Evolutionary conservation across 306 rosid species (phyloP).

Genomic region (Echinosophora koreensis): DNA sequence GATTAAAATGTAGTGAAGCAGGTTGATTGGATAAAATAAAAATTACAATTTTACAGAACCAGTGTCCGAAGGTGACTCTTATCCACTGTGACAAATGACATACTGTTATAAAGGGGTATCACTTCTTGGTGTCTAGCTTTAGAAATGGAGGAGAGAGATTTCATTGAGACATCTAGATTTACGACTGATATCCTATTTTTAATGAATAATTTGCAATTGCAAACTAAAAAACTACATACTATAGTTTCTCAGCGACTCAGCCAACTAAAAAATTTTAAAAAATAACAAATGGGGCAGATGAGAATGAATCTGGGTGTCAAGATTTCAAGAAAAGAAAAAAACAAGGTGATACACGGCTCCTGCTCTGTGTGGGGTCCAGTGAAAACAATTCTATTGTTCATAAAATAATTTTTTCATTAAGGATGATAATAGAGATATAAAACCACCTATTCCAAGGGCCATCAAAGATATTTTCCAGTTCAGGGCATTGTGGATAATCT

Average conservation of each 20-base stretch:
- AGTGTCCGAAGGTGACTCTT: background rate
- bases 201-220: background rate
- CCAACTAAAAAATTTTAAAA: slow-evolving; percentile 34
- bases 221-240: background rate
- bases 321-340: slow-evolving; percentile 36
- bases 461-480: slow-evolving; percentile 84
- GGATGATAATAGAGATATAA: slow-evolving; percentile 47
- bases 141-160: slow-evolving; percentile 33
- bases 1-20: slow-evolving; percentile 14
- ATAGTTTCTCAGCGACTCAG: slow-evolving; percentile 14
- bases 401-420: background rate
- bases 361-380: background rate
- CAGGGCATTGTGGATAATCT: slow-evolving; percentile 81
- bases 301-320: slow-evolving; percentile 25
- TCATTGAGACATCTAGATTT: slow-evolving; percentile 22
- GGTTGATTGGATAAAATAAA: background rate
- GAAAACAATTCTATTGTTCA: slow-evolving; percentile 3
- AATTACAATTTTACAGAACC: background rate
- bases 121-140: slow-evolving; percentile 10
- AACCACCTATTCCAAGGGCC: slow-evolving; percentile 85
- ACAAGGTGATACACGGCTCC: background rate
- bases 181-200: slow-evolving; percentile 13
- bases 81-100: slow-evolving; percentile 1
- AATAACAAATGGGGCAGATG: slow-evolving; percentile 6
- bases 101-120: background rate